These are phyloP conservation scores for Sugiyamaella boreocaroliniensis DNA, from an alignment of 805 yeast species.

Conservation along the genomic window DNA sequence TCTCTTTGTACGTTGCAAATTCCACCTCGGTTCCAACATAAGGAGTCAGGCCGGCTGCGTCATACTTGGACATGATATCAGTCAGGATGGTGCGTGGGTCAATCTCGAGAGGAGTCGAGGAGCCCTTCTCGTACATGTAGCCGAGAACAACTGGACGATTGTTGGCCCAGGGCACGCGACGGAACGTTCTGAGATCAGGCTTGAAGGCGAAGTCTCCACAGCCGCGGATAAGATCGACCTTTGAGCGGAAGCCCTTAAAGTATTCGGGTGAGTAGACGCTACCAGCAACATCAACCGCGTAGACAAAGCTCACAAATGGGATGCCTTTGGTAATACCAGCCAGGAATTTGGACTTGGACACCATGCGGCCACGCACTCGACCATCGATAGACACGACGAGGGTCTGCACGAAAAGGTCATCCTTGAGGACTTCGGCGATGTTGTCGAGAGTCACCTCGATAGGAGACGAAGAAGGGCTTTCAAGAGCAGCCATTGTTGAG, in stretches of 20 bases:
- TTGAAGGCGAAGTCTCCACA: not conserved
- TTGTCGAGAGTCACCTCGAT: not conserved
- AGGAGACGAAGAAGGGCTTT: not conserved
- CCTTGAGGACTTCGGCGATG: not conserved
- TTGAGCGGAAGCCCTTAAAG: not conserved
- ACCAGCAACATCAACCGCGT: not conserved
- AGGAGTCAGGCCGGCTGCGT: not conserved
- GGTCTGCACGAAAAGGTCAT: not conserved
- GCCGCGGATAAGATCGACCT: not conserved
- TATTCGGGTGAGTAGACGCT: not conserved
- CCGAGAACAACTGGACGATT: not conserved
- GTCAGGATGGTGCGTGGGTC: not conserved
- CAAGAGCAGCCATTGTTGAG: not conserved
- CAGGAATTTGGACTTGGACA: not conserved
- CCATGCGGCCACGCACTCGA: not conserved
- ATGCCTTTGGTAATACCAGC: not conserved
- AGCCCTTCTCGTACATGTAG: not conserved
- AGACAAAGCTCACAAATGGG: not conserved
- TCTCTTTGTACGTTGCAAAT: not conserved
- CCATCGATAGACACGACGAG: not conserved
- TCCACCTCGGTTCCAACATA: conserved; percentile 1
- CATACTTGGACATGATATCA: not conserved
- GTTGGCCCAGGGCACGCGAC: not conserved
- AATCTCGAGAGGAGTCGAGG: not conserved
- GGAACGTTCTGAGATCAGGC: conserved; percentile 1